A percentile compares a stretch with the other conserved stretches of the same genome.
Conservation (phyloP, 2,329 filamentous ascomycete genomes). For the Aureobasidium leucospermi region DNA sequence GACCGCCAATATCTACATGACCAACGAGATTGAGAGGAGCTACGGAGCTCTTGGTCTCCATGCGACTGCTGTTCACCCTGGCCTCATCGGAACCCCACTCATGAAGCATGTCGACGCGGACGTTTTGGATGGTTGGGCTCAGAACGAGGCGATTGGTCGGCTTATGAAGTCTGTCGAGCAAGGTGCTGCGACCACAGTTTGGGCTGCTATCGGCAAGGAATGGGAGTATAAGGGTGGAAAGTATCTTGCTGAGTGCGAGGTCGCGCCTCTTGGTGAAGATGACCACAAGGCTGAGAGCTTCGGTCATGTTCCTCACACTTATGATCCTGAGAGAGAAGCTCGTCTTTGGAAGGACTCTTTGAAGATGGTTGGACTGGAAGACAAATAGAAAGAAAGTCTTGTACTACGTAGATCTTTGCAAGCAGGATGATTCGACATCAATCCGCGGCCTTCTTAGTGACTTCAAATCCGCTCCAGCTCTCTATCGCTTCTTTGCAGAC, state of each 20-base stretch:
- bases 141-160: too few species aligned
- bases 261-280: slow-evolving; percentile 23
- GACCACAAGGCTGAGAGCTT: slow-evolving; percentile 15
- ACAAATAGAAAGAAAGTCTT: too few species aligned
- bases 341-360: slow-evolving; percentile 37
- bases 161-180: not conserved
- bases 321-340: slow-evolving; percentile 33
- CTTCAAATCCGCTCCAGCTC: too few species aligned
- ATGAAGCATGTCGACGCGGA: slow-evolving; percentile 18
- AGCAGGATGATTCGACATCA: too few species aligned
- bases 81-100: slow-evolving; percentile 30
- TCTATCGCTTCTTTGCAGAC: too few species aligned
- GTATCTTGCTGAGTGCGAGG: slow-evolving; percentile 19
- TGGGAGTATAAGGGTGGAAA: slow-evolving; percentile 32
- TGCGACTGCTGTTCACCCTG: slow-evolving; percentile 39
- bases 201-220: slow-evolving; percentile 36
- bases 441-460: too few species aligned
- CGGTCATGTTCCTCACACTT: slow-evolving; percentile 29
- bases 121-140: too few species aligned
- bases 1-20: slow-evolving; percentile 45
- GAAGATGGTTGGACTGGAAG: slow-evolving; percentile 22
- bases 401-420: too few species aligned
- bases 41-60: slow-evolving; percentile 41
- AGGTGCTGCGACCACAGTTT: slow-evolving; percentile 41
- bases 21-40: slow-evolving; percentile 44